Base-by-base conservation (phyloP, 2,329 filamentous ascomycete species). In the Hortaea werneckii region DNA sequence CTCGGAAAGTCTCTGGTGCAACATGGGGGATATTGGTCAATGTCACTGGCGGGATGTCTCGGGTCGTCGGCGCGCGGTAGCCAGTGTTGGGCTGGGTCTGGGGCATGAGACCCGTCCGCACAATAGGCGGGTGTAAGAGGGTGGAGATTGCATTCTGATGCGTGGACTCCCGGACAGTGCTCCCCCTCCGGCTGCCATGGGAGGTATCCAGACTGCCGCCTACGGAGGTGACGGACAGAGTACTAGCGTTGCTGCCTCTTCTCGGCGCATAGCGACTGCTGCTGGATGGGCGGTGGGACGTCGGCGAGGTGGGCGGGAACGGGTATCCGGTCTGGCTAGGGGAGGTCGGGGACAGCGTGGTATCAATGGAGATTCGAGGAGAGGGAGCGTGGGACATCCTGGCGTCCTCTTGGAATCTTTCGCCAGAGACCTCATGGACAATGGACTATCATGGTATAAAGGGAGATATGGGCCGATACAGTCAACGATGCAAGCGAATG, bases 81-180 rank as follows among this genome's bases (percentile, higher is more conserved):
- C 60, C 59, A 59, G 92, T 86, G 10, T 82, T 84, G n/a, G 79
- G 79, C 1, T 82, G 74, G 1, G 83, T 83, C 64, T 94, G 84
- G 20, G 89, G 85, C 45, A 88, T 74, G 42, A 95, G 76, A 46
- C 90, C 89, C 2, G 89, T 94, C 53, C 90, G 80, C 47, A 94
- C 80, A 54, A 95, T 94, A 3, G 90, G 87, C 28, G 87, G 83
- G 60, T 94, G 86, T 4, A 96, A 77, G n/a, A 96, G 76, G 1
- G 87, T 94, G 6, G 89, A 95, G 57, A 96, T 96, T 50, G 92
- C 88, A 77, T 95, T 95, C 57, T 89, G 85, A 8, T 83, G 80
- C n/a, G 80, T 79, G 20, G 20, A 20, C 66, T 95, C 88, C 42
- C 71, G 75, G 56, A 82, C 73, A 11, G 82, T 69, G 71, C 77